Percentiles rank a stretch among this genome's conserved stretches.
Evolutionary conservation across 2,329 filamentous ascomycete species (phyloP).

Genomic region (Cladosporium sp.): DNA sequence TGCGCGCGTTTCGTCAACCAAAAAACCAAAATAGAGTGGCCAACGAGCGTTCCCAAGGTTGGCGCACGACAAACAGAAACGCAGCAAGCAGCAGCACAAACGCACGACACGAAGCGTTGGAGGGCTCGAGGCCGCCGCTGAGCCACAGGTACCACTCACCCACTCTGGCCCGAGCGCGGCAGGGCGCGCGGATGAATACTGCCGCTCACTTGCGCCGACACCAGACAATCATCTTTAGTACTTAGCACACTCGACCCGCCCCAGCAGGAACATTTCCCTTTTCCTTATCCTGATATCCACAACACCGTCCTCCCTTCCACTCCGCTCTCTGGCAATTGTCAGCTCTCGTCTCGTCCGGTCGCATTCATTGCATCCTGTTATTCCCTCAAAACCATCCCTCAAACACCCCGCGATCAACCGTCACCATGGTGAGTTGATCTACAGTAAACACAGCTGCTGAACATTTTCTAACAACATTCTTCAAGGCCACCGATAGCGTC

Average conservation of each 20-base stretch:
- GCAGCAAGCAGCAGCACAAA: background rate
- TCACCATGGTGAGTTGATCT: slow-evolving; percentile 26
- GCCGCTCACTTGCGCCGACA: background rate
- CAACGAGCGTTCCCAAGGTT: slow-evolving; percentile 8
- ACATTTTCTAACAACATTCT: slow-evolving; percentile 15
- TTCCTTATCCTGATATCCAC: background rate
- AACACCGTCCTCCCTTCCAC: background rate
- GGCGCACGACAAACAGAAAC: slow-evolving; percentile 5
- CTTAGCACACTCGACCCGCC: background rate
- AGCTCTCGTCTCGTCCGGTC: background rate
- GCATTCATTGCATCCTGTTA: slow-evolving; percentile 1
- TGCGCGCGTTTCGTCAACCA: background rate
- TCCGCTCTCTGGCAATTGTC: slow-evolving; percentile 17
- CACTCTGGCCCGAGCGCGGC: background rate
- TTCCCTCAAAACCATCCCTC: slow-evolving; percentile 17
- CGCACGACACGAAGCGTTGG: background rate
- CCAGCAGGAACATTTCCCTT: slow-evolving; percentile 2
- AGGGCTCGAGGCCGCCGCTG: slow-evolving; percentile 14
- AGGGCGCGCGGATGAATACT: slow-evolving; percentile 6
- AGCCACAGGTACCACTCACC: slow-evolving; percentile 10
- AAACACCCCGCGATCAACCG: slow-evolving; percentile 23
- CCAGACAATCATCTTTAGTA: background rate
- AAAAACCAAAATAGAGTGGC: slow-evolving; percentile 11
- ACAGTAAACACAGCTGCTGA: slow-evolving; percentile 8
- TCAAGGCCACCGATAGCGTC: slow-evolving; percentile 33